A percentile compares a stretch with the other conserved stretches of the same genome.
Evolutionary conservation across 2,329 filamentous ascomycete genomes (phyloP).

Genomic region (Aspergillus aculeatus): DNA sequence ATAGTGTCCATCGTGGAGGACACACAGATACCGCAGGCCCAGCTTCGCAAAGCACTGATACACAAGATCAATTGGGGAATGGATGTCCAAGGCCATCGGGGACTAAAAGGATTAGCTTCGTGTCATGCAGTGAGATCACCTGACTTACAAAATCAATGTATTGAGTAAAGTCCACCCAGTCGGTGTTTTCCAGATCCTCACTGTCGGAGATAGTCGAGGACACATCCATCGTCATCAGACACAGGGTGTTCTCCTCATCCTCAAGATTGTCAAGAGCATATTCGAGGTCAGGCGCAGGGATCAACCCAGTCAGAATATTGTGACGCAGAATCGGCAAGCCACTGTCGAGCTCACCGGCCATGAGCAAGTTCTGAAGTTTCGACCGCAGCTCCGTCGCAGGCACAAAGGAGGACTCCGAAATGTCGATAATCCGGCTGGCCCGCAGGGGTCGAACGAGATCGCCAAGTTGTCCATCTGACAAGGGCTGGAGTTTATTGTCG

Average conservation of each 20-base stretch:
- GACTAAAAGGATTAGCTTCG: conserved; percentile 51
- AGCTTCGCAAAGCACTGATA: conserved; percentile 97
- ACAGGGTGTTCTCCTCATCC: conserved; percentile 68
- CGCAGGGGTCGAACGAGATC: conserved; percentile 80
- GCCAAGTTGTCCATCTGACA: conserved; percentile 83
- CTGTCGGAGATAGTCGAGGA: conserved; percentile 59
- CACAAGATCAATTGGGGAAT: conserved; percentile 88
- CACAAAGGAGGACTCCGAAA: conserved; percentile 77
- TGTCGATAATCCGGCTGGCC: conserved; percentile 79
- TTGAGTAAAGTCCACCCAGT: conserved; percentile 81
- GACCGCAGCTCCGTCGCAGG: conserved; percentile 71
- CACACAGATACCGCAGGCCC: conserved; percentile 87
- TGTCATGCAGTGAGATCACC: not conserved
- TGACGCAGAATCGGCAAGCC: conserved; percentile 83
- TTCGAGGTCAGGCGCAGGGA: conserved; percentile 90
- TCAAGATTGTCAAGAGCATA: conserved; percentile 83
- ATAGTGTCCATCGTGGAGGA: conserved; percentile 78
- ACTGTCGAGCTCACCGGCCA: conserved; percentile 85
- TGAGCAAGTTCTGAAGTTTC: conserved; percentile 79
- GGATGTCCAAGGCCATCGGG: conserved; percentile 82
- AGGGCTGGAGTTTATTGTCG: conserved; percentile 90
- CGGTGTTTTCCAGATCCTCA: conserved; percentile 52
- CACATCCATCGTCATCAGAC: conserved; percentile 73
- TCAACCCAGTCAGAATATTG: conserved; percentile 79
- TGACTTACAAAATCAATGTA: conserved; percentile 81